Percentiles rank a stretch among this genome's conserved stretches.
Evolutionary conservation across 768 basidiomycete genomes (phyloP).

Genomic region (Ramaria sp.): DNA sequence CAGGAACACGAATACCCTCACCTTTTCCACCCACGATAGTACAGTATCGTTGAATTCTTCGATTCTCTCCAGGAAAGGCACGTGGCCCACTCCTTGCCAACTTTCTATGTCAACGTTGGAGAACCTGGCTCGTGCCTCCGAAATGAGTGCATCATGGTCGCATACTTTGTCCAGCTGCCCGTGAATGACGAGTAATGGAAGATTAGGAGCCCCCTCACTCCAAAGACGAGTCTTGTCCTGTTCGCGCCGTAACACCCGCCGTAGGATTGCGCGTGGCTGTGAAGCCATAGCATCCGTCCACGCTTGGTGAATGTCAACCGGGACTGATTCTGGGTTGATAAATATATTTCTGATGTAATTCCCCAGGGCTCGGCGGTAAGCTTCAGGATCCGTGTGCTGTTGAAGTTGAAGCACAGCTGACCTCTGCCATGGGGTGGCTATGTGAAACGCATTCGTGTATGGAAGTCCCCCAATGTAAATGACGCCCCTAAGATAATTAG

Average conservation of each 20-base stretch:
- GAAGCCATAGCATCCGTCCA: conserved; percentile 18
- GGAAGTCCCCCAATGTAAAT: conserved; percentile 12
- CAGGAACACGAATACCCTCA: no score
- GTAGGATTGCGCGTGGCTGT: conserved; percentile 19
- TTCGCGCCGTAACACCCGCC: conserved; percentile 14
- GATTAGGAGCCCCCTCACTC: conserved; percentile 15
- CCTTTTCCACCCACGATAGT: no score
- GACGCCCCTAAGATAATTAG: conserved; percentile 15
- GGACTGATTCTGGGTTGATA: conserved; percentile 14
- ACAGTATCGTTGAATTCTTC: no score
- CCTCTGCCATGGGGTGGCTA: background rate
- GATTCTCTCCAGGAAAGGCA: no score
- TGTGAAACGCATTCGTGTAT: background rate
- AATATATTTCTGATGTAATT: conserved; percentile 14
- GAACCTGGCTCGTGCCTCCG: conserved; percentile 2
- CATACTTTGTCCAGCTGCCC: conserved; percentile 20
- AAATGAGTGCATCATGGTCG: conserved; percentile 14
- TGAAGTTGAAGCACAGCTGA: background rate
- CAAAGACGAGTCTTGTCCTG: conserved; percentile 19
- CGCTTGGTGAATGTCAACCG: conserved; percentile 11
- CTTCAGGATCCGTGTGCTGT: background rate
- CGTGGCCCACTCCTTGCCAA: no score
- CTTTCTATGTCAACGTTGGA: no score
- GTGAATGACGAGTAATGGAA: conserved; percentile 20
- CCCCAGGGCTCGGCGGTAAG: background rate